Evolutionary conservation across 2,329 filamentous ascomycete genomes (phyloP), one percentile per base, ranked within the genome.

Genomic region (Colletotrichum sp.): DNA sequence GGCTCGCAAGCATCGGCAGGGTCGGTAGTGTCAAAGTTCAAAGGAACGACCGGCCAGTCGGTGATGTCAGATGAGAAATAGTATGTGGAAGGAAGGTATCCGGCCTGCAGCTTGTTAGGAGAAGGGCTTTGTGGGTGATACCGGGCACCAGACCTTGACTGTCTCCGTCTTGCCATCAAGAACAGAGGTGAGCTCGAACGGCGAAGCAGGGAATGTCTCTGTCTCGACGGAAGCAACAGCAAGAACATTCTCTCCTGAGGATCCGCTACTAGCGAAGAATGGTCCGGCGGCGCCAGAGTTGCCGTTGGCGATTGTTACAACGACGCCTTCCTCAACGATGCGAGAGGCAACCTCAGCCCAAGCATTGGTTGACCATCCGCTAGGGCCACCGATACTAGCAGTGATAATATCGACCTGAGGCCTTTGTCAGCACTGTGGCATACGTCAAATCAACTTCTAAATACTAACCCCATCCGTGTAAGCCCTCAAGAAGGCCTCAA

Each of bases 301-400:
- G 16, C 90, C 89, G 6, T 87, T 88, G 3, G 89, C 87, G 28
- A 90, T 86, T 12, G 87, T 86, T 18, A 90, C 85, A 10, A 90
- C 85, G 1, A 90, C 83, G 9, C 89, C 89, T 26, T 85, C 81
- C 9, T 87, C 84, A 13, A 84, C 85, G 60, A 87, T 83, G 32
- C 85, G 83, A 8, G 84, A 83, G 5, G 85, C 82, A 8, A 86
- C 83, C n/a, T 83, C 82, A 36, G 85, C 83, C 82, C 82, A 84
- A n/a, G 85, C 81, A 36, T 84, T 78, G 26, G 81, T 80, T 0
- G 82, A 77, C 80, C 80, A 84, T 21, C 88, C 88, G 59, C 83
- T 81, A 2, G 83, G 80, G 6, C 80, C 77, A 3, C 86, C 85
- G 67, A 88, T 84, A 69, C 84, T 87, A 21, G 84, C 82, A 6